Evolutionary conservation across 2,329 filamentous ascomycete species (phyloP).

Genomic region (Botryosphaeria dothidea): DNA sequence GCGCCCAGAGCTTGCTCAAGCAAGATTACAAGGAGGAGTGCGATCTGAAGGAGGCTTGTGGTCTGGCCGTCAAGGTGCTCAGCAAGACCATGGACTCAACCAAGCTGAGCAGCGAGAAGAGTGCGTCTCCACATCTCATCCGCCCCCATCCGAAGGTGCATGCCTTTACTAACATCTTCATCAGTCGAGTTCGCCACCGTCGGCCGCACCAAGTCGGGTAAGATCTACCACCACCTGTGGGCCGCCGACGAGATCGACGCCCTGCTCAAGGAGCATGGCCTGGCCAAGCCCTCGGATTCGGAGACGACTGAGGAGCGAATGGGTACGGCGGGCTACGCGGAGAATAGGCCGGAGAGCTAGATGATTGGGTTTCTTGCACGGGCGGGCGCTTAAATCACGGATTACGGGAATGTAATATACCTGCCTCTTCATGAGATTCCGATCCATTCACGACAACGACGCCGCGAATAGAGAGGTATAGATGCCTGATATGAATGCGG

Average conservation of each 20-base stretch:
- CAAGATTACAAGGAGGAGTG: constrained; percentile 99
- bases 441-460: not conserved
- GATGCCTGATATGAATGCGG: not conserved
- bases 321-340: constrained; percentile 23
- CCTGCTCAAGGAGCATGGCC: constrained; percentile 89
- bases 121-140: constrained; percentile 57
- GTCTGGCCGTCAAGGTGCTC: constrained; percentile 95
- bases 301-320: constrained; percentile 26
- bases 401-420: constrained; percentile 18
- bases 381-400: constrained; percentile 3
- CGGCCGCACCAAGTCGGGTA: constrained; percentile 89
- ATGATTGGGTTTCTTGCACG: constrained; percentile 2
- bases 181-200: constrained; percentile 97
- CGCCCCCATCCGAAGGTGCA: too few species aligned
- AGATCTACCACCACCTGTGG: constrained; percentile 98
- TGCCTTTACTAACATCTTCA: not conserved
- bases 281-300: constrained; percentile 66
- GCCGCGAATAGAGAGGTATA: constrained; percentile 12
- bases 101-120: constrained; percentile 98
- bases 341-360: constrained; percentile 24
- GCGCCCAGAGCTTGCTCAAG: constrained; percentile 94
- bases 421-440: constrained; percentile 14
- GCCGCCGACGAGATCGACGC: constrained; percentile 93
- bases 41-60: constrained; percentile 92
- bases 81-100: constrained; percentile 99